phyloP scores from a whole-genome alignment of 2,329 filamentous ascomycete species.

The Alternaria sp. region DNA sequence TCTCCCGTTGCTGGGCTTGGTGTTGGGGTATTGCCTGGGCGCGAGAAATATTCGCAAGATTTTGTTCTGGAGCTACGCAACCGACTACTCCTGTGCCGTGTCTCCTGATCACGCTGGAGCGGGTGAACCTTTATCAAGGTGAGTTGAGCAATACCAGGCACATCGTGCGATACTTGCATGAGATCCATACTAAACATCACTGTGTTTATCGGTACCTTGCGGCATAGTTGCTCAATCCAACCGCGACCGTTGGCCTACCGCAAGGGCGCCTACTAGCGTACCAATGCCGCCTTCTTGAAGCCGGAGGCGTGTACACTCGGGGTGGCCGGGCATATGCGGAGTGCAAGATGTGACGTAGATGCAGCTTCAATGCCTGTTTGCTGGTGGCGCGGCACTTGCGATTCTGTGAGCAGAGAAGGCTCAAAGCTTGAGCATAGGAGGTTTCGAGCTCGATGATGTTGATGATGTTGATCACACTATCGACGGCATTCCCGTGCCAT shows the following conservation, averaged over 20 bases:
- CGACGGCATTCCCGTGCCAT: slow-evolving; percentile 30
- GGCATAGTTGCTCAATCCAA: slow-evolving; percentile 12
- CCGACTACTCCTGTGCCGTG: not conserved
- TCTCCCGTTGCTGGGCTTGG: not conserved
- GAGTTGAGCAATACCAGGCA: not conserved
- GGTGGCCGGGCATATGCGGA: not conserved
- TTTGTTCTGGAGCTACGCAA: not conserved
- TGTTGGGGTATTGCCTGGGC: not conserved
- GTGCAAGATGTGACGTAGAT: not conserved
- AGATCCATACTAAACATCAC: slow-evolving; percentile 7
- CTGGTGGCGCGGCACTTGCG: slow-evolving; percentile 6
- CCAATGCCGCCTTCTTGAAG: slow-evolving; percentile 15
- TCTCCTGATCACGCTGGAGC: slow-evolving; percentile 10
- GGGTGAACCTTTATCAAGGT: not conserved
- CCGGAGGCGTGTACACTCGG: not conserved
- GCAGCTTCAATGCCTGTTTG: not conserved
- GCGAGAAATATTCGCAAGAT: slow-evolving; percentile 2
- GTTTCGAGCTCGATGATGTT: slow-evolving; percentile 4
- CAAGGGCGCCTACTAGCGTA: slow-evolving; percentile 27
- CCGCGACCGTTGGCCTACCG: slow-evolving; percentile 32
- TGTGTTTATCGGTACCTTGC: slow-evolving; percentile 5
- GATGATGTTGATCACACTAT: slow-evolving; percentile 17
- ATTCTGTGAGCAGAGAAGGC: slow-evolving; percentile 9
- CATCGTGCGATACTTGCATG: slow-evolving; percentile 19
- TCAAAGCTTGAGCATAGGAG: slow-evolving; percentile 8